Evolutionary conservation across 495 filamentous ascomycete species (phyloP).

Genomic region (Aspergillus carlsbadensis): DNA sequence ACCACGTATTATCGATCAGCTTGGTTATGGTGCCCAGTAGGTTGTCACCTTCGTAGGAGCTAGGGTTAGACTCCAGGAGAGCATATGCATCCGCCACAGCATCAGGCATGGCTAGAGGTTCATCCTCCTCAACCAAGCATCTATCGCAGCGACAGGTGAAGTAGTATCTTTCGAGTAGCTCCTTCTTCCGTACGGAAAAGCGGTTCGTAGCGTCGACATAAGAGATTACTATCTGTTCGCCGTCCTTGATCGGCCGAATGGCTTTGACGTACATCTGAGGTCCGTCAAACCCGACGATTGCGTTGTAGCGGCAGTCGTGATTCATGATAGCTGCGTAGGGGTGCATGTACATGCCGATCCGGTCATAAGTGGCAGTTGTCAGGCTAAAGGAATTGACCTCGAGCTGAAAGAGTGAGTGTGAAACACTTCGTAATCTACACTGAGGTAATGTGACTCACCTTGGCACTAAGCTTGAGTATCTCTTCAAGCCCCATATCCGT

Average conservation of each 20-base stretch:
- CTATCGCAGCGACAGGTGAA: constrained; percentile 63
- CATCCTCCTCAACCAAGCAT: constrained; percentile 39
- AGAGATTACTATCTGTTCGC: constrained; percentile 64
- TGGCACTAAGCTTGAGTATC: constrained; percentile 42
- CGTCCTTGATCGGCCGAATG: constrained; percentile 44
- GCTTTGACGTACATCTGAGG: constrained; percentile 44
- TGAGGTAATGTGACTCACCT: constrained; percentile 28
- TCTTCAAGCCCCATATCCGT: constrained; percentile 38
- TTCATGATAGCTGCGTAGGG: constrained; percentile 58
- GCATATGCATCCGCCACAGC: constrained; percentile 27
- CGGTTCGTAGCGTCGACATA: constrained; percentile 65
- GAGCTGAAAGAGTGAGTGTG: constrained; percentile 26
- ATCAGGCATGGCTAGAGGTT: no score
- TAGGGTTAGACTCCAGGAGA: constrained; percentile 24
- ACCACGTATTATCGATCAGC: constrained; percentile 24
- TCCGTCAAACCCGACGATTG: constrained; percentile 63
- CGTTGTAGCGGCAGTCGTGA: constrained; percentile 71
- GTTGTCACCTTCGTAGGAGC: constrained; percentile 13
- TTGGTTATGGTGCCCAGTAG: constrained; percentile 25
- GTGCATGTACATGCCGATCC: constrained; percentile 62
- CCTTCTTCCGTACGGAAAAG: constrained; percentile 40
- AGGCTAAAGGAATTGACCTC: constrained; percentile 63
- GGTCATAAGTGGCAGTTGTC: constrained; percentile 54
- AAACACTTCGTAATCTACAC: no score
- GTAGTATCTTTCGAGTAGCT: constrained; percentile 60